Percentiles rank a stretch among this genome's conserved stretches.
Evolutionary conservation across 352 stramenopile species (phyloP).

Genomic region (Phytophthora niederhauseri): DNA sequence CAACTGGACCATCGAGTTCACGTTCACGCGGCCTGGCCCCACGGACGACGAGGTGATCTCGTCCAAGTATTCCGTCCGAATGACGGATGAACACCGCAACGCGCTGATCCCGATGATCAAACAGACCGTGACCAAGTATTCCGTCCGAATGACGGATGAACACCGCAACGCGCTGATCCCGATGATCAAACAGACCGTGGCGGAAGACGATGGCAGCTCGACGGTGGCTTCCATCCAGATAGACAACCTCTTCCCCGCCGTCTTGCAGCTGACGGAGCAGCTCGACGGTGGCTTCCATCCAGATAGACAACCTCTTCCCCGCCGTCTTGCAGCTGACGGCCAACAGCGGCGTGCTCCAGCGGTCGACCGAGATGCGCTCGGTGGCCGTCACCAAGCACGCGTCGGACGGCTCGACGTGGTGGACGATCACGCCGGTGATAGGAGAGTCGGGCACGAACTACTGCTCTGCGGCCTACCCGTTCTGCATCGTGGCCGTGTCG

Average conservation of each 20-base stretch:
- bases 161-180: slow-evolving; percentile 71
- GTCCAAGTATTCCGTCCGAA: slow-evolving; percentile 47
- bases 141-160: slow-evolving; percentile 46
- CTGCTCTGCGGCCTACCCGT: slow-evolving; percentile 54
- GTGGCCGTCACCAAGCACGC: slow-evolving; percentile 70
- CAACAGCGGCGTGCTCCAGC: slow-evolving; percentile 57
- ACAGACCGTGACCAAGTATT: slow-evolving; percentile 53
- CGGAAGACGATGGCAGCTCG: slow-evolving; percentile 33
- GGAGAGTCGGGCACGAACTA: slow-evolving; percentile 40
- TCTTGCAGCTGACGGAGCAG: slow-evolving; percentile 83
- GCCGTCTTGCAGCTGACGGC: slow-evolving; percentile 78
- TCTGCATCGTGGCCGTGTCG: slow-evolving; percentile 85
- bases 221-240: slow-evolving; percentile 56
- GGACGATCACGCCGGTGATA: slow-evolving; percentile 59
- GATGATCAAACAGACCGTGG: slow-evolving; percentile 75
- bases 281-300: slow-evolving; percentile 53
- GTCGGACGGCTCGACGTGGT: slow-evolving; percentile 64
- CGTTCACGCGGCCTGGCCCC: slow-evolving; percentile 71
- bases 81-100: slow-evolving; percentile 68
- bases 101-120: slow-evolving; percentile 81
- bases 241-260: slow-evolving; percentile 53
- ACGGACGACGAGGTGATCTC: slow-evolving; percentile 64
- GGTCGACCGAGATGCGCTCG: slow-evolving; percentile 57
- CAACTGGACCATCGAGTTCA: slow-evolving; percentile 77
- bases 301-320: slow-evolving; percentile 57